A percentile compares a stretch with the other conserved stretches of the same genome.
Evolutionary conservation across 2,329 filamentous ascomycete species (phyloP).

Genomic region (Massarina eburnea): DNA sequence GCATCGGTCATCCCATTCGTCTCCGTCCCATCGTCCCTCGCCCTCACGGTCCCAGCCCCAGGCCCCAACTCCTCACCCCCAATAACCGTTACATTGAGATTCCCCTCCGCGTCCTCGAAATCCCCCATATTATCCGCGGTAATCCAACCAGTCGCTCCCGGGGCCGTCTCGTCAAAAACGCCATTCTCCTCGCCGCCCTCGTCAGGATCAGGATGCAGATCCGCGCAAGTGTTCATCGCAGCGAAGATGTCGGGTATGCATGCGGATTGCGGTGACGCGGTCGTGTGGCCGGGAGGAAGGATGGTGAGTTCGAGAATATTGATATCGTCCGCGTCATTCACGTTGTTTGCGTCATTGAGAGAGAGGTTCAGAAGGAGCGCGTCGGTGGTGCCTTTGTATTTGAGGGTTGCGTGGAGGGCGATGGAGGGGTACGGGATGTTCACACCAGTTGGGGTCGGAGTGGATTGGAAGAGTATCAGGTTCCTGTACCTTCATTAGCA

Average conservation of each 20-base stretch:
- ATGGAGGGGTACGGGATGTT: constrained; percentile 74
- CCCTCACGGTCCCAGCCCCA: constrained; percentile 41
- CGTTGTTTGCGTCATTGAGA: constrained; percentile 55
- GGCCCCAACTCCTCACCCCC: constrained; percentile 34
- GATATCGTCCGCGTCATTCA: constrained; percentile 63
- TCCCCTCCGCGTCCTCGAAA: constrained; percentile 53
- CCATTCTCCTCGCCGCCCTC: constrained; percentile 47
- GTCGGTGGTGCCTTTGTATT: constrained; percentile 45
- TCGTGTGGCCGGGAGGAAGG: constrained; percentile 50
- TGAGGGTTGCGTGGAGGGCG: constrained; percentile 73
- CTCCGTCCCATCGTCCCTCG: constrained; percentile 32
- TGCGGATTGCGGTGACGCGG: constrained; percentile 23
- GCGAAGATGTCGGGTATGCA: constrained; percentile 60
- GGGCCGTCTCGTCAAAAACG: constrained; percentile 56
- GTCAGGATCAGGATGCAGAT: constrained; percentile 73
- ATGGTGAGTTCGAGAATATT: constrained; percentile 69
- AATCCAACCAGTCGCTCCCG: constrained; percentile 79
- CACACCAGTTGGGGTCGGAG: constrained; percentile 59
- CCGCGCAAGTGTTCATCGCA: constrained; percentile 73
- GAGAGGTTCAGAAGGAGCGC: constrained; percentile 42
- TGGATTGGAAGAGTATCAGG: constrained; percentile 65
- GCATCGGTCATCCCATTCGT: constrained; percentile 26
- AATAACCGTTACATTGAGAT: constrained; percentile 36
- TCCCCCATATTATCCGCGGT: constrained; percentile 88
- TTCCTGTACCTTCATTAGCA: constrained; percentile 36